These are phyloP conservation scores for Cyathus striatus DNA, from an alignment of 768 basidiomycete genomes.

Conservation along the genomic window DNA sequence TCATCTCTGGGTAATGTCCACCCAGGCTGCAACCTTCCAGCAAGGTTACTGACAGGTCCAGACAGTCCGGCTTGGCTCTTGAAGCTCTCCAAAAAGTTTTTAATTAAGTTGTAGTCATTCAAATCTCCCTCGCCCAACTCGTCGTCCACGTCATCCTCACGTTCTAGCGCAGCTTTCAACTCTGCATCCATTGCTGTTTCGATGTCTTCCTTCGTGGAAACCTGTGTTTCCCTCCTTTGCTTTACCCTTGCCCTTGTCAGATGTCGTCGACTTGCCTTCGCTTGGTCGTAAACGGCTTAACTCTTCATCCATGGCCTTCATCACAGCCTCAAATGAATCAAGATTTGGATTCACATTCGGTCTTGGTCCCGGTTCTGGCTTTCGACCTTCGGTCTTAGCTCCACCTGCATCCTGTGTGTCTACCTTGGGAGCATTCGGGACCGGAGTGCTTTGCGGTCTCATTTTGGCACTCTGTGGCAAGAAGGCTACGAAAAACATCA, in stretches of 20 bases:
- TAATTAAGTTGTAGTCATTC: conserved; percentile 88
- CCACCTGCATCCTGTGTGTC: neutral
- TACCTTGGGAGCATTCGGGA: conserved; percentile 2
- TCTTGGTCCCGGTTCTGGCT: conserved; percentile 27
- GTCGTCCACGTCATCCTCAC: conserved; percentile 43
- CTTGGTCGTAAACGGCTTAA: conserved; percentile 43
- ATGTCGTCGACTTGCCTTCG: conserved; percentile 9
- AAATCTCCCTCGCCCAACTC: conserved; percentile 44
- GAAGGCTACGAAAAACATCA: conserved; percentile 40
- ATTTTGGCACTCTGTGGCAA: conserved; percentile 38
- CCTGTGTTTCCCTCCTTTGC: conserved; percentile 23
- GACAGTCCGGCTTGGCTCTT: conserved; percentile 85
- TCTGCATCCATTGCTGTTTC: conserved; percentile 91
- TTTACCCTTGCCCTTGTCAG: conserved; percentile 44
- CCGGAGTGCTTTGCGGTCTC: conserved; percentile 5
- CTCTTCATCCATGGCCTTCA: conserved; percentile 92
- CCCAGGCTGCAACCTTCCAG: conserved; percentile 74
- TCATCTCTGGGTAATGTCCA: conserved; percentile 74
- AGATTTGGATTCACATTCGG: conserved; percentile 61
- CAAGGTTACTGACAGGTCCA: conserved; percentile 89
- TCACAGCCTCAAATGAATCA: conserved; percentile 92
- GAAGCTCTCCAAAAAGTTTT: conserved; percentile 96
- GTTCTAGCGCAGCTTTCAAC: conserved; percentile 57
- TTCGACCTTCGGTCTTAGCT: conserved; percentile 7
- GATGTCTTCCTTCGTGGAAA: conserved; percentile 58